These are phyloP conservation scores for Iodosphaeria phyllophila DNA, from an alignment of 2,329 filamentous ascomycete species.

Conservation along the genomic window DNA sequence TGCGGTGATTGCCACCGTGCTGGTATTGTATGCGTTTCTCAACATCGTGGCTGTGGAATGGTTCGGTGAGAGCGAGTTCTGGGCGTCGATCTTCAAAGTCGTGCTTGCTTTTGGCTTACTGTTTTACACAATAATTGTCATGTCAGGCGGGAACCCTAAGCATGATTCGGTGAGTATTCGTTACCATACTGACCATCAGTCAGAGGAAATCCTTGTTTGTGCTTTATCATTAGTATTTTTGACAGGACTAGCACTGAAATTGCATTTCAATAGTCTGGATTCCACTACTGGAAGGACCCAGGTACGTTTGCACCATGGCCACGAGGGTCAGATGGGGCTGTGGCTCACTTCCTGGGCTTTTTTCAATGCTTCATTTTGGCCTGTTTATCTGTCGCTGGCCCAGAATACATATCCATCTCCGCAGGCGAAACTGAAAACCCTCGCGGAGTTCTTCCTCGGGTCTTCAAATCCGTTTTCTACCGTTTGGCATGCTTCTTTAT, in stretches of 20 bases:
- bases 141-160: slow-evolving; percentile 65
- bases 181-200: too few relatives aligned
- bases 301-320: slow-evolving; percentile 53
- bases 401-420: slow-evolving; percentile 39
- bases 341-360: slow-evolving; percentile 62
- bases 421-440: slow-evolving; percentile 58
- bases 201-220: neutral
- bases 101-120: slow-evolving; percentile 54
- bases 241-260: too few relatives aligned
- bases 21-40: slow-evolving; percentile 33
- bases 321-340: slow-evolving; percentile 45
- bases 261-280: too few relatives aligned
- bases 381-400: slow-evolving; percentile 44
- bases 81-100: slow-evolving; percentile 53
- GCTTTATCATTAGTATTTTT: too few relatives aligned
- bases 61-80: slow-evolving; percentile 66
- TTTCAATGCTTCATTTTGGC: slow-evolving; percentile 56
- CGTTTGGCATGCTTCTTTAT: slow-evolving; percentile 60
- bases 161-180: slow-evolving; percentile 56
- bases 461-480: slow-evolving; percentile 66
- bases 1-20: slow-evolving; percentile 40
- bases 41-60: slow-evolving; percentile 57
- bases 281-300: slow-evolving; percentile 44
- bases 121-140: slow-evolving; percentile 62
- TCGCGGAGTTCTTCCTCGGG: slow-evolving; percentile 48